A percentile compares a stretch with the other conserved stretches of the same genome.
These are phyloP conservation scores for Gnaphalium uliginosum DNA, from an alignment of 129 eudicot genomes.

Conservation along the genomic window DNA sequence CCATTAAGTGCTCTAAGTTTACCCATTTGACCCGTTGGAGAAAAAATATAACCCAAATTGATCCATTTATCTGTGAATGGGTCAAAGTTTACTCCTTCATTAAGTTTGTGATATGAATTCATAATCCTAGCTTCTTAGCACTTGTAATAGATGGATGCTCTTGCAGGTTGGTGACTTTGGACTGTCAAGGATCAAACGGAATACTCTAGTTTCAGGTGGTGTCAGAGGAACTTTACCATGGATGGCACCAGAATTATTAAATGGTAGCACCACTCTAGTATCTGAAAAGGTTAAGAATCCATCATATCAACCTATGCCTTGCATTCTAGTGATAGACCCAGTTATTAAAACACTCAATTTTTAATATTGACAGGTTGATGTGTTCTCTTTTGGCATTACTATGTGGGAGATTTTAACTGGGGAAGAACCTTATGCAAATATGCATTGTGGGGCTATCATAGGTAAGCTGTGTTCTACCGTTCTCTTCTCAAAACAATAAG, in stretches of 20 bases:
- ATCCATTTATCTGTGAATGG: background rate
- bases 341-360: slow-evolving; percentile 1
- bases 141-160: background rate
- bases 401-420: slow-evolving; percentile 94
- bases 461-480: slow-evolving; percentile 40
- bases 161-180: slow-evolving; percentile 94
- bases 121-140: slow-evolving; percentile 1
- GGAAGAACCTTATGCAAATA: slow-evolving; percentile 84
- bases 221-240: slow-evolving; percentile 85
- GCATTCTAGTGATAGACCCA: background rate
- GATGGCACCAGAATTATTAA: slow-evolving; percentile 94
- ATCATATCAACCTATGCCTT: background rate
- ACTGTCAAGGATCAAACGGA: slow-evolving; percentile 74
- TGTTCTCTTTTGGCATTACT: slow-evolving; percentile 85
- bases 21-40: background rate
- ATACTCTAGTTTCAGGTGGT: slow-evolving; percentile 89
- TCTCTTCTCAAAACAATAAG: background rate
- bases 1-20: background rate
- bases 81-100: background rate
- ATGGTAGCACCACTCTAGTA: slow-evolving; percentile 70
- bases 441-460: slow-evolving; percentile 95
- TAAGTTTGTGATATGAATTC: slow-evolving; percentile 2
- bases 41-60: background rate
- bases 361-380: slow-evolving; percentile 56
- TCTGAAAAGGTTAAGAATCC: slow-evolving; percentile 64